Evolutionary conservation across 2,329 filamentous ascomycete species (phyloP).

Genomic region (Fonsecaea multimorphosa): DNA sequence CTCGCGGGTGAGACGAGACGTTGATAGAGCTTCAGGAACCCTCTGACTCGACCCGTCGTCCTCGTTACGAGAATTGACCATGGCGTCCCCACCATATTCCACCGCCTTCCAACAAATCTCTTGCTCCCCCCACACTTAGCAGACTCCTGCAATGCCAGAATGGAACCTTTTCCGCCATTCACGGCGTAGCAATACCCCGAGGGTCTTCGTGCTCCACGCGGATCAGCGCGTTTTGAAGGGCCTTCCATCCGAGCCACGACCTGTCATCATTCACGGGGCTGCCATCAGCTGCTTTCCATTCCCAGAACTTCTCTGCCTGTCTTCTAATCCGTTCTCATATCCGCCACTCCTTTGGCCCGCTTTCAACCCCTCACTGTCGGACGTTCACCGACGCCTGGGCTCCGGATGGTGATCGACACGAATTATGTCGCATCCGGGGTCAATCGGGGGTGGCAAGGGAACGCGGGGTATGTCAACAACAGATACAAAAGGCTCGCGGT

Average conservation of each 20-base stretch:
- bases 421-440: constrained; percentile 13
- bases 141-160: neutral
- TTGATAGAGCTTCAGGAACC: neutral
- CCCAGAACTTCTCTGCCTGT: neutral
- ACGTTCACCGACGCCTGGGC: neutral
- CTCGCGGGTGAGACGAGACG: neutral
- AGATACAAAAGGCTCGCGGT: neutral
- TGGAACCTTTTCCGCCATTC: neutral
- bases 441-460: neutral
- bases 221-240: neutral
- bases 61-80: neutral
- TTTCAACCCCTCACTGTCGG: constrained; percentile 25
- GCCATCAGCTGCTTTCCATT: neutral
- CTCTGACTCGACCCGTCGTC: neutral
- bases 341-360: constrained; percentile 30
- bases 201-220: neutral
- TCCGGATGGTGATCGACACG: constrained; percentile 9
- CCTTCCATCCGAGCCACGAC: constrained; percentile 4
- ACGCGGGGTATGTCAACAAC: constrained; percentile 24
- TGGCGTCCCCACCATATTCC: neutral
- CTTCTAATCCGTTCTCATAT: neutral
- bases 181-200: neutral
- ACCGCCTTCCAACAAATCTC: neutral
- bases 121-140: constrained; percentile 5
- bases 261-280: neutral